Evolutionary conservation across 176 grass and related monocot species (phyloP), one percentile per base, ranked within the genome.

Genomic region (Panicum miliaceum): DNA sequence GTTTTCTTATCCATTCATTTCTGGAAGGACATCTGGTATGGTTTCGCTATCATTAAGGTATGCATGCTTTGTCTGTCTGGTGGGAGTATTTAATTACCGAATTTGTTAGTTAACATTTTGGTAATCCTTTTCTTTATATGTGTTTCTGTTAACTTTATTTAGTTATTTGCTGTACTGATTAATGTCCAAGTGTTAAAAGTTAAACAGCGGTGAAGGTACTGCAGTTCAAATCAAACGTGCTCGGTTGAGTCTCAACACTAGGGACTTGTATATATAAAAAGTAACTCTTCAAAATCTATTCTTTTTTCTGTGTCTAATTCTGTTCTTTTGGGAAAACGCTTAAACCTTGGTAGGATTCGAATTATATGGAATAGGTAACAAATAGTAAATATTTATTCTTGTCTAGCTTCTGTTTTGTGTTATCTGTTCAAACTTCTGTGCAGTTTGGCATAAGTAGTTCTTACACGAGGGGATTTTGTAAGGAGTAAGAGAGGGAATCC

Each of bases 1-100:
- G 34, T 65, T 88, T 53, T 68, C 27, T 35, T 45, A 32, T 83
- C 32, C 20, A 66, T 73, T 84, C 7, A 40, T 66, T 27, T 57
- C 36, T 73, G n/a, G 40, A 23, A 26, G 67, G 13, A 62, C 40
- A 29, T 65, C 8, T 77, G 27, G 52, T 74, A 0, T 1, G 11
- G 0, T 38, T 84, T 73, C 14, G 0, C 37, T 38, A 47, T 57
- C n/a, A 8, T 47, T 72, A 50, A 47, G 19, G 20, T 58, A 6
- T 7, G 56, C 26, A 11, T 45, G 36, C 36, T 87, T 6, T 79
- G 22, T 3, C 15, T 84, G 47, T 50, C 16, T 6, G 16, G 12
- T 48, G 46, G 22, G 11, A 51, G 60, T 20, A 20, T 19, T 79
- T 34, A 34, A 4, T 20, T 69, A 22, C 22, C 4, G 1, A 42